Conservation (phyloP, 257 asterid genomes). For the Solanum dulcamara region DNA sequence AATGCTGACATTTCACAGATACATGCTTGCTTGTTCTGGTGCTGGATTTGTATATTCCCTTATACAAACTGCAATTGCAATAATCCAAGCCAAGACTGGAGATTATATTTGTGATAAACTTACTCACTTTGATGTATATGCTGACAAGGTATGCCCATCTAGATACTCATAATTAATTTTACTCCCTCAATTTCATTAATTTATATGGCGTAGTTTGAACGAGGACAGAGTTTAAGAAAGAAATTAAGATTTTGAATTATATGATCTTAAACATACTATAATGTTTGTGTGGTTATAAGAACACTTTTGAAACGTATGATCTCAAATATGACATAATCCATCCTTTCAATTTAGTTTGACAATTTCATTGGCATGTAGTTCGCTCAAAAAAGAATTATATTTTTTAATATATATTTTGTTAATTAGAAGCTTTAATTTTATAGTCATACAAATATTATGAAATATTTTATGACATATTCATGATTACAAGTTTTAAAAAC, state of each 20-base stretch:
- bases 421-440: too few relatives aligned
- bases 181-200: background rate
- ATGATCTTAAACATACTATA: background rate
- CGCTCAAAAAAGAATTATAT: background rate
- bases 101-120: background rate
- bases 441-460: background rate
- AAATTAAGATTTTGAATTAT: background rate
- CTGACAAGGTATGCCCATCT: background rate
- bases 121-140: background rate
- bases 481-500: background rate
- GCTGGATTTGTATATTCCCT: constrained; percentile 1
- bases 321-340: background rate
- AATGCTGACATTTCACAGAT: background rate
- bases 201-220: background rate
- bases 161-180: background rate
- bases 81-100: background rate
- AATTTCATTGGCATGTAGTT: background rate
- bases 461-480: background rate
- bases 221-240: fast-evolving
- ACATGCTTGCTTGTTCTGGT: background rate
- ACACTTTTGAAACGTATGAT: background rate
- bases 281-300: background rate
- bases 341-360: background rate
- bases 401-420: too few relatives aligned
- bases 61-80: background rate